Evolutionary conservation across 345 rosid species (phyloP), one percentile per base, ranked within the genome.

Genomic region (Populus alba): DNA sequence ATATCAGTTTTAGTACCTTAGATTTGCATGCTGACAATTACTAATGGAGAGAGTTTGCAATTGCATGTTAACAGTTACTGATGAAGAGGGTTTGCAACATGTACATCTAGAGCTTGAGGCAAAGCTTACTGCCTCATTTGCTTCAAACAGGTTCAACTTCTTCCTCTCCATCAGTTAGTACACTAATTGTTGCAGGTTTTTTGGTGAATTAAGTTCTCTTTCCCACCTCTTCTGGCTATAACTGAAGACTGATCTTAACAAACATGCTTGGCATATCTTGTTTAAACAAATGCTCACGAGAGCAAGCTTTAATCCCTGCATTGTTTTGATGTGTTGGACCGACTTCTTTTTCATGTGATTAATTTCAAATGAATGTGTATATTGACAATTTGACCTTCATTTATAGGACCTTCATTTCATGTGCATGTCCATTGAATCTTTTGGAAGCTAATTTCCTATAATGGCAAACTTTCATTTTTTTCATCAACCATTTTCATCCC

Each of bases 91-190:
- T 81, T 77, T 96, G 89, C 93, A 84, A 70, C 96, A 90, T 83
- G 98, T 96, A 75, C 75, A 79, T 79, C 95, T 86, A 85, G 98
- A 91, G 75, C 89, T 90, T 86, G 99, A 96, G 68, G 92, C 97
- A 23, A 94, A 94, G 86, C 78, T 73, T 77, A 37, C 85, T 71
- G 87, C 92, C 35, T 88, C 94, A 6, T 91, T 96, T 86, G 68
- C 77, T 6, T 81, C 86, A 6, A 79, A 87, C 70, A 94, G 92
- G 99, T 94, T 74, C 31, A 66, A 17, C 62, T 9, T 29, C 70
- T 47, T 66, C 20, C 18, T 65, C 11, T 22, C 8, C 10, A 47
- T 75, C 20, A 31, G 61, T 47, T 75, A 39, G 35, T 4, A 23
- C 33, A 23, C 63, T 67, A 10, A 8, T 22, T 51, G 3, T 69